Evolutionary conservation across 148 eudicot genomes (phyloP), one percentile per base, ranked within the genome.

Genomic region (Dysphania ambrosioides): DNA sequence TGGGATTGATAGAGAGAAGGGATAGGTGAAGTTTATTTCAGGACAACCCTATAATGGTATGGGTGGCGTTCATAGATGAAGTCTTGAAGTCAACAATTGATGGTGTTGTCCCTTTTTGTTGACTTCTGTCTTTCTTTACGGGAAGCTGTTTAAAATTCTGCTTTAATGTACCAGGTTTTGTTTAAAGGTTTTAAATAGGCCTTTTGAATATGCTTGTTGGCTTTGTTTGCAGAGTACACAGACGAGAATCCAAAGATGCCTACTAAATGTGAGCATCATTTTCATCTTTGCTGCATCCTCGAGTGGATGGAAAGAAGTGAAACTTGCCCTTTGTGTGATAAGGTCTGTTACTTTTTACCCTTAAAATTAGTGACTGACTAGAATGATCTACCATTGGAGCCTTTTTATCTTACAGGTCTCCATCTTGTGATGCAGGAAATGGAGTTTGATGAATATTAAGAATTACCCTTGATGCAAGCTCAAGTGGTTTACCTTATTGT

Each of bases 221-320:
- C 78, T 57, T 56, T 38, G 2, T 62, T 27, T 79, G 83, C 94
- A 91, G 98, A 91, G 70, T 94, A 94, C 74, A 89, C 87, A 29
- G 89, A 65, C 31, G 97, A 91, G 73, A 91, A 94, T 81, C 98
- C 98, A 38, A 94, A 91, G 86, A 80, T 94, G 77, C 71, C 87
- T 67, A 91, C 95, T 42, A 87, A 88, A 74, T 94, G 98, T 29
- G 95, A 91, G 75, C 98, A 94, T 77, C 89, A 91, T 84, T 94
- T 89, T 81, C 98, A 94, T 78, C 95, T 94, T 55, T 78, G 97
- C 24, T 94, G 98, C 86, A 94, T 94, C 80, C 85, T 88, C 18
- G 97, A 91, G 81, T 94, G 98, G 98, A 81, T 88, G 97, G 98
- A 94, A 79, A 88, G 98, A 79, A 94, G 98, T 51, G 86, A 87